phyloP scores from a whole-genome alignment of 2,329 filamentous ascomycete genomes.

The Pestalotiopsis sp. region DNA sequence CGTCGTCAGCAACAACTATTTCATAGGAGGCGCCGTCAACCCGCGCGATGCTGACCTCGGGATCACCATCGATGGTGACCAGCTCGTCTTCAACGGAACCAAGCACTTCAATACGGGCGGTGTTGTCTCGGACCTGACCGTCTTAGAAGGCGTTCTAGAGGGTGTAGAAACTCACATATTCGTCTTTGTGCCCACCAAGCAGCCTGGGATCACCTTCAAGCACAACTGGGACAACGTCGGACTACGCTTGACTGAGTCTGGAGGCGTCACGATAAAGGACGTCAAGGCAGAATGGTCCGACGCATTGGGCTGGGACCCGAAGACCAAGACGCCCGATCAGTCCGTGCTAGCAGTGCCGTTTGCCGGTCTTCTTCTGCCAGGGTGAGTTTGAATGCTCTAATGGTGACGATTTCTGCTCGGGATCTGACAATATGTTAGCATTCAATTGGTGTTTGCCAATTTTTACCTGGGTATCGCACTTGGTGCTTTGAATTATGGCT shows the following conservation, averaged over 20 bases:
- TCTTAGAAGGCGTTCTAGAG: conserved; percentile 60
- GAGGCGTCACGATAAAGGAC: conserved; percentile 61
- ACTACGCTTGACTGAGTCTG: conserved; percentile 65
- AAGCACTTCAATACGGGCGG: conserved; percentile 72
- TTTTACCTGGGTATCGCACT: conserved; percentile 51
- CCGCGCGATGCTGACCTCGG: conserved; percentile 64
- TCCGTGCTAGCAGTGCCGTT: conserved; percentile 55
- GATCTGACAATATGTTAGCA: conserved; percentile 35
- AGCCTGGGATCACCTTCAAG: conserved; percentile 58
- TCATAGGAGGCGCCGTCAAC: conserved; percentile 68
- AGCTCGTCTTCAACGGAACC: conserved; percentile 61
- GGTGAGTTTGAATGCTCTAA: conserved; percentile 35
- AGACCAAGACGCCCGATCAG: conserved; percentile 51
- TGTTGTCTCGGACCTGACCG: conserved; percentile 66
- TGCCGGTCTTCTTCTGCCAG: conserved; percentile 60
- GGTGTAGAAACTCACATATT: conserved; percentile 65
- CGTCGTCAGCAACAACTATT: conserved; percentile 66
- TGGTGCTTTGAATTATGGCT: conserved; percentile 57
- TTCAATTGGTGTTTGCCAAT: conserved; percentile 68
- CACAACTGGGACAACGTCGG: conserved; percentile 69
- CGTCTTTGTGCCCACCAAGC: conserved; percentile 59
- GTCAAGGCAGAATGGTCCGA: conserved; percentile 61
- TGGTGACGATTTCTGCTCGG: background rate
- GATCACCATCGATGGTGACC: conserved; percentile 55
- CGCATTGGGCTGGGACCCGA: conserved; percentile 61